Evolutionary conservation across 768 basidiomycete genomes (phyloP), one percentile per base, ranked within the genome.

Genomic region (Termitomyces sp.): DNA sequence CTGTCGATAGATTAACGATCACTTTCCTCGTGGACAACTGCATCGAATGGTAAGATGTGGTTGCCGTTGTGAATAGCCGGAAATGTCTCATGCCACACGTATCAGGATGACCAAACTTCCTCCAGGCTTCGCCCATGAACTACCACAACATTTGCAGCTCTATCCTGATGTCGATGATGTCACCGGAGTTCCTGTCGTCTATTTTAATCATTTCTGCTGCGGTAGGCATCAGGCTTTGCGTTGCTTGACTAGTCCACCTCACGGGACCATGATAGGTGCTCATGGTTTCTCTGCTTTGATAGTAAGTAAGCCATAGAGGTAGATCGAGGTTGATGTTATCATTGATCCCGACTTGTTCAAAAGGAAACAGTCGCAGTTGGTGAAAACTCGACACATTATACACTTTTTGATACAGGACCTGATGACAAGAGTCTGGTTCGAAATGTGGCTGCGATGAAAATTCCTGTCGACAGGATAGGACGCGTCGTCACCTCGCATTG

Each of bases 241-340:
- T 33, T 46, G 49, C 31, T 48, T 16, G n/a, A 16, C 24, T 36
- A 16, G 34, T 26, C 24, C 16, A 28, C 24, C 33, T 50, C 34
- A 26, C 28, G 31, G 6, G 20, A 36, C 29, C 37, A 26, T 18
- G 16, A 4, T 54, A 58, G 90, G 90, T 5, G 91, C 91, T 1
- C 92, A 94, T 72, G 92, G 92, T 1, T 87, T 94, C 64, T 82
- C 90, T n/a, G 85, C 83, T 33, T 74, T 93, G 47, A 84, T 94
- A 61, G 90, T 91, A 68, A 64, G 46, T 39, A 29, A 37, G 46
- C 46, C 34, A 36, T 51, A 44, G 16, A 53, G n/a, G 34, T n/a
- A 20, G 18, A 22, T 15, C 34, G 26, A n/a, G n/a, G n/a, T n/a
- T 42, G 16, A 37, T 3, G 20, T 18, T 2, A 22, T 20, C 29